Evolutionary conservation across 495 filamentous ascomycete genomes (phyloP), one percentile per base, ranked within the genome.

Genomic region (Glarea lozoyensis): DNA sequence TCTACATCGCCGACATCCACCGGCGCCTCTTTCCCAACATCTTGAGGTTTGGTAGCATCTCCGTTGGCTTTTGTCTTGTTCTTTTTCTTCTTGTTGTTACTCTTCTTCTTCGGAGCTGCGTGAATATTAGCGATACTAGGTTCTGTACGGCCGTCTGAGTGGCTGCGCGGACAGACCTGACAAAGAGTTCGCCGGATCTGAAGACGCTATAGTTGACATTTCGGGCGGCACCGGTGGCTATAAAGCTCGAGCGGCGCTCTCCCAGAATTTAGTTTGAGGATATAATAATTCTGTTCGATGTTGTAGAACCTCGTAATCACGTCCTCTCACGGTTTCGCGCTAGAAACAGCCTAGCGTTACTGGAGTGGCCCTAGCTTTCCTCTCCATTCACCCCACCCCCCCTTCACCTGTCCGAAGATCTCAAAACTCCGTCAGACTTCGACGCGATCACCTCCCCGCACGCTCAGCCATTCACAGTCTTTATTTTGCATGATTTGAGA

Each of bases 61-160:
- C 54, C 60, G 42, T 62, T 60, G 38, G 34, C 42, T 30, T 62
- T 56, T 17, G 24, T 43, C 52, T 70, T 45, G 43, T 60, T 62
- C 44, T 29, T 37, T 19, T 59, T 71, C 62, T 75, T 82, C 61
- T 81, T 85, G 67, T 80, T 85, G 60, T 77, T 84, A 60, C 72
- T 82, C 69, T 82, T 86, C 50, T 79, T 77, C 55, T 75, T 79
- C 40, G 65, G 46, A 58, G 64, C 74, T 74, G 48, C 37, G 53
- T 25, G 27, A 54, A 49, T 24, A 34, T n/a, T n/a, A n/a, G n/a
- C n/a, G n/a, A n/a, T n/a, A n/a, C n/a, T n/a, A n/a, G n/a, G n/a
- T n/a, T n/a, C n/a, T n/a, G n/a, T n/a, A n/a, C n/a, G n/a, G n/a
- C n/a, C 37, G 34, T 53, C 37, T 50, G 43, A 43, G 40, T 10